Base-by-base conservation (phyloP, 177 flowering plant genomes). In the Vitis hybrid region DNA sequence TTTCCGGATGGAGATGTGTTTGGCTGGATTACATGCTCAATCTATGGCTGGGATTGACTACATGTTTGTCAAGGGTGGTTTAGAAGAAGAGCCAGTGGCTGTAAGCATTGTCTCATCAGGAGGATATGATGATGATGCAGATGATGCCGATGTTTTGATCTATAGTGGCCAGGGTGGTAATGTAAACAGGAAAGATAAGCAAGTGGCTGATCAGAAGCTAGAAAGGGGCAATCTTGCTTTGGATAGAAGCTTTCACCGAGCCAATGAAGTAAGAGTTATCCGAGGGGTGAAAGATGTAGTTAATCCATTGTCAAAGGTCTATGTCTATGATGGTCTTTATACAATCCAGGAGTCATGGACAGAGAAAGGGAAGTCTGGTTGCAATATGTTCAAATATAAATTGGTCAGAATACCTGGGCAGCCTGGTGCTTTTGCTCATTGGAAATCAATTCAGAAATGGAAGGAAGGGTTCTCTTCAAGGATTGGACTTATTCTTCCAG, bases 131-230 rank as follows among this genome's bases (percentile, higher is more conserved):
- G 82, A 82, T 65, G 76, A 74, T 67, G 82, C 69, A 19, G 90
- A 76, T 19, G 82, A 81, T 63, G 34, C 58, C 20, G 84, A 84
- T 76, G 75, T 81, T 39, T 71, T 86, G 63, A 69, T 86, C 15
- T 84, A 86, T 65, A 84, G 73, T 56, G 90, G 88, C n/a, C 88
- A 86, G 57, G 88, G 90, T 56, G 90, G 90, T 50, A 71, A 63
- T 68, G 34, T 19, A 31, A 50, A 19, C 57, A 66, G 19, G 39
- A 78, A 74, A 52, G 84, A 78, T 49, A 77, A 76, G 63, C 71
- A 72, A 59, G 74, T 60, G 4, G 50, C 66, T 55, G 85, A 84
- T 79, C 88, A 83, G 73, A 81, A 84, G 73, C 88, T 84, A 51
- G 83, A 75, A 62, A 78, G 81, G 75, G 86, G 86, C 49, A 84